phyloP scores from a whole-genome alignment of 345 rosid species.

The Combretum micranthum region DNA sequence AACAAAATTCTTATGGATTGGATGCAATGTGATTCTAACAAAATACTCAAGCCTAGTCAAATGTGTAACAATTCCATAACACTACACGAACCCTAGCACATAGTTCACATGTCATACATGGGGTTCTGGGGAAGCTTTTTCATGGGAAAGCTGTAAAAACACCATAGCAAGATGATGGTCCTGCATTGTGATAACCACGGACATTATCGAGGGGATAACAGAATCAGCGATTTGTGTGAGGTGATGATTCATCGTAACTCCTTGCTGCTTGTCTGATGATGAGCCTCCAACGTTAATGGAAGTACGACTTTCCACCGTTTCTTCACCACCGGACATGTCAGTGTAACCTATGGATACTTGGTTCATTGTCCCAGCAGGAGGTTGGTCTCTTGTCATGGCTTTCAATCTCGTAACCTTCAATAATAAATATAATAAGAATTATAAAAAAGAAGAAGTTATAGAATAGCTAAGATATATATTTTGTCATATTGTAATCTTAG shows the following conservation, averaged over 20 bases:
- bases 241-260: constrained; percentile 3
- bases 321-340: constrained; percentile 54
- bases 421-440: too few species aligned
- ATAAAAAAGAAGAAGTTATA: not conserved
- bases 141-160: too few species aligned
- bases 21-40: too few species aligned
- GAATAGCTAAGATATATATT: too few species aligned
- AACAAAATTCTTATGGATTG: too few species aligned
- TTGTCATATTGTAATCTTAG: too few species aligned
- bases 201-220: constrained; percentile 24
- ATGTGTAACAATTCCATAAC: too few species aligned
- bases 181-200: constrained; percentile 30
- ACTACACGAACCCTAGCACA: too few species aligned
- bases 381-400: constrained; percentile 41
- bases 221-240: constrained; percentile 20
- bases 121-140: too few species aligned
- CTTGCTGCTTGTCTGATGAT: constrained; percentile 5
- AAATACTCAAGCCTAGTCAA: too few species aligned
- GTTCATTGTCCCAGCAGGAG: constrained; percentile 16
- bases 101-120: too few species aligned
- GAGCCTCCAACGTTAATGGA: constrained; percentile 22
- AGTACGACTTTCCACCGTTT: constrained; percentile 58
- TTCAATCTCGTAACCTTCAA: constrained; percentile 44
- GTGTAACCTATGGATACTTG: constrained; percentile 38
- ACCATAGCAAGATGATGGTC: constrained; percentile 18